Base-by-base conservation (phyloP, 73 alveolate species). In the Paraurostyla sp. region DNA sequence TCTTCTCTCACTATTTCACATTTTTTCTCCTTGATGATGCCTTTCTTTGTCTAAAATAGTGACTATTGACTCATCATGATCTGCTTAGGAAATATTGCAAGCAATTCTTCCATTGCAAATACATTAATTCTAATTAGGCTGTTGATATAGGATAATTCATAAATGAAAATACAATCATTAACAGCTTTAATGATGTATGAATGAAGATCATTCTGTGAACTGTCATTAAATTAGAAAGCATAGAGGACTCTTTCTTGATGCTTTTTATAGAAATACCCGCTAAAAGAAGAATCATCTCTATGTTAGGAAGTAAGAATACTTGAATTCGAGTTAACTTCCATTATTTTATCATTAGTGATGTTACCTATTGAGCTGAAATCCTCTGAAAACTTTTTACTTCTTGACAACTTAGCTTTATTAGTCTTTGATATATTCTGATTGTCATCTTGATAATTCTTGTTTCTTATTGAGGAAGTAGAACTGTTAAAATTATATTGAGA, bases 81-180 rank as follows among this genome's bases (percentile, higher is more conserved):
- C 6, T 32, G 33, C 0, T 40, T 36, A 3, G 93, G 93, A 63
- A 87, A 46, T 2, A 33, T 7, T 16, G 9, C 41, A 0, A 69
- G 18, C 29, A 87, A 36, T 20, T 57, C 81, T 20, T 87, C 87
- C 2, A 75, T 18, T 4, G 41, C 65, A 62, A 16, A 73, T 0
- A 87, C 80, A 36, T 87, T 57, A 27, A 87, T 51, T n/a, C 85
- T 18, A 41, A 87, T 76, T 4, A 87, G 43, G n/a, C 93, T 63
- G 16, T 51, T 41, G 1, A 54, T 29, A 42, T 45, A 87, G 50
- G 73, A 25, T 27, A 87, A 25, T 36, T 87, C 93, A 65, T 69
- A 69, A 16, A 87, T 71, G 76, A 73, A 75, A 0, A 75, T 16
- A 3, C 71, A 15, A n/a, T 87, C 93, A 36, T 87, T 75, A 3